phyloP scores from a whole-genome alignment of 2,329 filamentous ascomycete species.

The Alternaria triticina region DNA sequence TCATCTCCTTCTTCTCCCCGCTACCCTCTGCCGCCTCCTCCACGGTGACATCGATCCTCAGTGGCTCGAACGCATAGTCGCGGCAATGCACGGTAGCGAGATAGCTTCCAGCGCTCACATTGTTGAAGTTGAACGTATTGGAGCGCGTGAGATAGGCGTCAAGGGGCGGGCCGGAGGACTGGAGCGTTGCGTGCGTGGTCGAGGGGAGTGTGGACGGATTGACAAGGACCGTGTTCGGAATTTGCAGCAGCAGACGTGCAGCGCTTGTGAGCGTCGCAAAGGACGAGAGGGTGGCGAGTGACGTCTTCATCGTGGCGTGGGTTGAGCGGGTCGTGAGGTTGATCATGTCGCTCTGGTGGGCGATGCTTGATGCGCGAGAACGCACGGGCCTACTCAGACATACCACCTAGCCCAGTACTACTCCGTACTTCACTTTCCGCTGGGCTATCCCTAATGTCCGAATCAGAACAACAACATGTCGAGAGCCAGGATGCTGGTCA shows the following conservation, averaged over 20 bases:
- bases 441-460: too few relatives aligned
- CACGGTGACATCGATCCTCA: slow-evolving; percentile 74
- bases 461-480: too few relatives aligned
- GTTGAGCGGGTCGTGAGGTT: not conserved
- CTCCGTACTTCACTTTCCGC: not conserved
- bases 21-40: slow-evolving; percentile 37
- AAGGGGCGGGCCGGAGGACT: slow-evolving; percentile 58
- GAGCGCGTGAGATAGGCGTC: slow-evolving; percentile 69
- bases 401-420: not conserved
- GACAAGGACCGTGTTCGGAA: slow-evolving; percentile 53
- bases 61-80: slow-evolving; percentile 76
- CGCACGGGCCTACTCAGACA: not conserved
- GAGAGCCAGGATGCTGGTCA: too few relatives aligned
- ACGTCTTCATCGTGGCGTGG: slow-evolving; percentile 30
- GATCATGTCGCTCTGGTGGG: not conserved
- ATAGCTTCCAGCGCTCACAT: slow-evolving; percentile 76
- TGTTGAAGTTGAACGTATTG: slow-evolving; percentile 77
- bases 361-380: not conserved
- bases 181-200: slow-evolving; percentile 71
- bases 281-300: slow-evolving; percentile 51
- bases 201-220: slow-evolving; percentile 57
- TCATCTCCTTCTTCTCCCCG: slow-evolving; percentile 49
- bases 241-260: slow-evolving; percentile 59
- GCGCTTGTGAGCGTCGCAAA: slow-evolving; percentile 50
- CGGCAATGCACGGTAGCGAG: slow-evolving; percentile 80